Evolutionary conservation across 1,284 basidiomycete genomes (phyloP).

Genomic region (Moniliella sp.): DNA sequence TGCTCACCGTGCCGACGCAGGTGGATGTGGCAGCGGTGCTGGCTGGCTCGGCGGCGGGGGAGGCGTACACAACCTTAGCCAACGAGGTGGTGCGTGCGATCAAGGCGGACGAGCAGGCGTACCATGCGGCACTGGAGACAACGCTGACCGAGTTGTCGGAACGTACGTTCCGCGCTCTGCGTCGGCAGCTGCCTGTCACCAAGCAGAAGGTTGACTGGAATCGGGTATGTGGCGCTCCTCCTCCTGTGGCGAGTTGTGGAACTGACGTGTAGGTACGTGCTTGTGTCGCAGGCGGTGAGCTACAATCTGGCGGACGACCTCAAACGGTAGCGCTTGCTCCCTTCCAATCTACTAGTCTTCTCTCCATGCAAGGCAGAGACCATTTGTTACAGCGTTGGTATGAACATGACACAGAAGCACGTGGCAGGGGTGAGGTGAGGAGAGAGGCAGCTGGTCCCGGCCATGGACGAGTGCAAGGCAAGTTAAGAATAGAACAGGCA

Average conservation of each 20-base stretch:
- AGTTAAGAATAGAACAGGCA: too few species aligned
- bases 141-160: constrained; percentile 17
- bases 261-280: too few species aligned
- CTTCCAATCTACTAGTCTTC: too few species aligned
- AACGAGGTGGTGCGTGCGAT: constrained; percentile 12
- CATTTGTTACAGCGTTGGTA: too few species aligned
- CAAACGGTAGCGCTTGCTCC: too few species aligned
- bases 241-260: too few species aligned
- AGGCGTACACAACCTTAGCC: too few species aligned
- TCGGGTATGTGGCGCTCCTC: constrained; percentile 19
- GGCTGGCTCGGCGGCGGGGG: constrained; percentile 5
- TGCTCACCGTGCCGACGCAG: constrained; percentile 2
- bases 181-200: constrained; percentile 25
- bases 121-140: constrained; percentile 12
- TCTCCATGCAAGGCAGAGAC: too few species aligned
- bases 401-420: too few species aligned
- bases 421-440: too few species aligned
- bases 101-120: constrained; percentile 14
- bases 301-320: constrained; percentile 1
- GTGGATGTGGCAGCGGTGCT: neutral
- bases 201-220: constrained; percentile 32
- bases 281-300: constrained; percentile 2
- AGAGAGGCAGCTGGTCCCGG: too few species aligned
- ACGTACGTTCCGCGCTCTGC: constrained; percentile 19
- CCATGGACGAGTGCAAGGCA: too few species aligned